These are phyloP conservation scores for Fusarium xylarioides DNA, from an alignment of 2,329 filamentous ascomycete genomes.

Conservation along the genomic window DNA sequence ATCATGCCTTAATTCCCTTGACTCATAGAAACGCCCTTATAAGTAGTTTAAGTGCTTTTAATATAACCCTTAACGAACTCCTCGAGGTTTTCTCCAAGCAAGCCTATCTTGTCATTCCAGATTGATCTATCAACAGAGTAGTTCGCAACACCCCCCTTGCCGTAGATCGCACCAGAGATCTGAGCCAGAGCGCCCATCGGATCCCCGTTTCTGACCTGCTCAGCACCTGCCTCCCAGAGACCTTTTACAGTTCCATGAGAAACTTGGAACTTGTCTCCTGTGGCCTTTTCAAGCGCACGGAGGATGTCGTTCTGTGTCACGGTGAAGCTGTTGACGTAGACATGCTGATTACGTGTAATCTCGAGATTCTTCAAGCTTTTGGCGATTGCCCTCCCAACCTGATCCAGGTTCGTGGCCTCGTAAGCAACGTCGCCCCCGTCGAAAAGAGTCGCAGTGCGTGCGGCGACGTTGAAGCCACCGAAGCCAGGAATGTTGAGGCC, in stretches of 20 bases:
- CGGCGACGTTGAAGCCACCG: background rate
- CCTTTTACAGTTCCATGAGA: background rate
- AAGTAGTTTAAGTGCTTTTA: background rate
- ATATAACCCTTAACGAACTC: background rate
- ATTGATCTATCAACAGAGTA: background rate
- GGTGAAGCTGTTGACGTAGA: background rate
- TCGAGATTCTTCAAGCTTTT: background rate
- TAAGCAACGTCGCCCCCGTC: background rate
- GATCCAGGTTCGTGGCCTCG: background rate
- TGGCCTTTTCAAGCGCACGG: background rate
- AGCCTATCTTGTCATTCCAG: background rate
- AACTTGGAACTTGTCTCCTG: background rate
- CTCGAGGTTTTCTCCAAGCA: background rate
- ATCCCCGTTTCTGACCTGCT: background rate
- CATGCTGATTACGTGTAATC: background rate
- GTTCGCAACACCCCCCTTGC: background rate
- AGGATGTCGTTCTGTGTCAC: background rate
- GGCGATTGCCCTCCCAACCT: background rate
- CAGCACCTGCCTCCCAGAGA: background rate
- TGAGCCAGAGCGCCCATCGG: background rate
- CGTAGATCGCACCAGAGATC: background rate
- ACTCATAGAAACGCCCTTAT: rapidly evolving
- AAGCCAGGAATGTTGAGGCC: background rate
- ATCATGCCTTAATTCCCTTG: rapidly evolving
- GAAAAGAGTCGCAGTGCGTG: background rate